Evolutionary conservation across 208 protist species (phyloP).

Genomic region (Crithidia mellificae): DNA sequence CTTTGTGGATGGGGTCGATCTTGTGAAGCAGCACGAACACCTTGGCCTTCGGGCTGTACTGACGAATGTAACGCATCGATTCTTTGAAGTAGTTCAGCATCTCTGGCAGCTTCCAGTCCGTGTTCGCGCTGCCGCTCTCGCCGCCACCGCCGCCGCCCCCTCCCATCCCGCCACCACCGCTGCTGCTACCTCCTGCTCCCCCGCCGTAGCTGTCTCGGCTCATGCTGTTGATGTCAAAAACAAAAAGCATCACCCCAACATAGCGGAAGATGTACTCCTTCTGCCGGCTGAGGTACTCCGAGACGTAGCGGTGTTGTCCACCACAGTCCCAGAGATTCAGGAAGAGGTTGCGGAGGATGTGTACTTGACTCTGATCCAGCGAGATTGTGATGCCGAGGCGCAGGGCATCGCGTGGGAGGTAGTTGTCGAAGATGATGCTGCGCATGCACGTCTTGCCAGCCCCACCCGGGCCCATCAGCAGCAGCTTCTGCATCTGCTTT

Average conservation of each 20-base stretch:
- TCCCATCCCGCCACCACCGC: conserved; percentile 19
- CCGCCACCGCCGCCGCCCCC: conserved; percentile 15
- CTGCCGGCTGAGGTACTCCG: conserved; percentile 97
- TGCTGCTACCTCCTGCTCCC: not conserved
- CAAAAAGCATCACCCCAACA: conserved; percentile 99
- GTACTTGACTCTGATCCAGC: conserved; percentile 98
- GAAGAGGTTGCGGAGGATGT: conserved; percentile 98
- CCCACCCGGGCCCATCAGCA: conserved; percentile 95
- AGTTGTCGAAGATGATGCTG: conserved; percentile 99
- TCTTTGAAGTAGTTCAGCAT: conserved; percentile 97
- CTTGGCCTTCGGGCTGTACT: conserved; percentile 97
- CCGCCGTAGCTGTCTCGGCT: conserved; percentile 51
- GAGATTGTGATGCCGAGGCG: conserved; percentile 95
- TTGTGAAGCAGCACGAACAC: conserved; percentile 99
- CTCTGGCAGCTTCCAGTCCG: conserved; percentile 85
- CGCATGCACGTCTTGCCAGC: conserved; percentile 99
- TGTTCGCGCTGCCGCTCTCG: conserved; percentile 35
- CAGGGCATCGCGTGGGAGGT: conserved; percentile 95
- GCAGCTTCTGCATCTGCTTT: conserved; percentile 92
- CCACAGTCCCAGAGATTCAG: conserved; percentile 99
- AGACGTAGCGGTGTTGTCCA: conserved; percentile 98
- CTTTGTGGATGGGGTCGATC: conserved; percentile 95
- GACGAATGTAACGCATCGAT: conserved; percentile 94
- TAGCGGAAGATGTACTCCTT: conserved; percentile 98
- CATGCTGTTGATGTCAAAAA: conserved; percentile 98